Base-by-base conservation (phyloP, 345 rosid species). In the Hibiscus syriacus region DNA sequence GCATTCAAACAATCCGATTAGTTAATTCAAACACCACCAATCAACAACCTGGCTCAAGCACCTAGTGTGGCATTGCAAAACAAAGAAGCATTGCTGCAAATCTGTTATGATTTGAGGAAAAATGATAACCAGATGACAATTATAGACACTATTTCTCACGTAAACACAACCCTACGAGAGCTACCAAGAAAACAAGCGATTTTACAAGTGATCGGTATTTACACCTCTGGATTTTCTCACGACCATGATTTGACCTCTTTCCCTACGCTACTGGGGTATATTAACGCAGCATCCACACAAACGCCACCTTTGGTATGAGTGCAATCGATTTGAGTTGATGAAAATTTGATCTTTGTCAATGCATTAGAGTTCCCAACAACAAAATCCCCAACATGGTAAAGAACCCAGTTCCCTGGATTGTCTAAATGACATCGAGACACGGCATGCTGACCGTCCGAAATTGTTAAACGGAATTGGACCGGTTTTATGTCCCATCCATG, bases 291-390 rank as follows among this genome's bases (percentile, higher is more conserved):
- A 74, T 92, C 98, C 48, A 92, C 66, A 64, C 92, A 85, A 9
- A 92, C 72, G 17, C 98, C 98, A 12, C 98, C 98, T 81, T 92
- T 92, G 9, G 97, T 86, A 79, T 90, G 98, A 41, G 98, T 92
- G 71, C 98, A 92, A 75, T 92, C 97, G 27, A 92, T 92, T 64
- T 92, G 98, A 41, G 85, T 88, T 81, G 81, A 73, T 0, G 92
- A 90, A 78, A 90, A 90, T 55, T 81, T 85, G 67, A 90, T 73
- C 69, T 73, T 80, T 6, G 79, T 82, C 2, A 60, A 36, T 25
- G 63, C 0, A 34, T 72, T 55, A 1, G 85, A 36, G 49, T 71
- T 66, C 10, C 55, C 74, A 5, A 88, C 93, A 13, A 80, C 78
- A 55, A 92, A 92, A 79, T 92, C 6, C 93, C n/a, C n/a, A n/a